Evolutionary conservation across 2,329 filamentous ascomycete genomes (phyloP).

Genomic region (Penicillium fuscoglaucum): DNA sequence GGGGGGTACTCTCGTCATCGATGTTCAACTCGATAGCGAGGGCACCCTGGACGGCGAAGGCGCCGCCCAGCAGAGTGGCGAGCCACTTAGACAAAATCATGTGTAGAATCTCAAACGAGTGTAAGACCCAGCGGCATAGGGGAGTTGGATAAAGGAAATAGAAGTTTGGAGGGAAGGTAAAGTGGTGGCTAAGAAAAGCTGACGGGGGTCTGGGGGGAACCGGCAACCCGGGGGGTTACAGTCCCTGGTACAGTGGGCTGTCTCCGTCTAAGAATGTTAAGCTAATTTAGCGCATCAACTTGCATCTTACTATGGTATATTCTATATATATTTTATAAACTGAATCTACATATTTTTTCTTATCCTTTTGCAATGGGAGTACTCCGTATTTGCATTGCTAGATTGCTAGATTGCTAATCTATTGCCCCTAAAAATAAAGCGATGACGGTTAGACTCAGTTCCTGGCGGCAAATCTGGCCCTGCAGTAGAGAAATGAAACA

Average conservation of each 20-base stretch:
- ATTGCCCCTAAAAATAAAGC: not conserved
- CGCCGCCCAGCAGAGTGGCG: constrained; percentile 21
- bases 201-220: constrained; percentile 2
- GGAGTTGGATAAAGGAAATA: not conserved
- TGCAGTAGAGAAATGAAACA: constrained; percentile 12
- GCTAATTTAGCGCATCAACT: not conserved
- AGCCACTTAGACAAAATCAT: constrained; percentile 26
- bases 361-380: not conserved
- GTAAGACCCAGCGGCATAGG: constrained; percentile 15
- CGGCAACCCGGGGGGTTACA: constrained; percentile 8
- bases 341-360: not conserved
- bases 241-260: constrained; percentile 1
- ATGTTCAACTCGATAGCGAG: constrained; percentile 22
- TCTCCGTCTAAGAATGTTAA: constrained; percentile 7
- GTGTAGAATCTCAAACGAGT: constrained; percentile 10
- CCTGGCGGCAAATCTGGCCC: constrained; percentile 8
- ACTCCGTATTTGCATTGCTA: not conserved
- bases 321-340: not conserved
- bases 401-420: not conserved
- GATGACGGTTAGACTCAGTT: constrained; percentile 11
- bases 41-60: constrained; percentile 20
- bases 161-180: not conserved
- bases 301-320: not conserved
- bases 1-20: constrained; percentile 17
- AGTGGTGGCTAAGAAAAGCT: not conserved